A percentile compares a stretch with the other conserved stretches of the same genome.
Evolutionary conservation across 1,284 basidiomycete species (phyloP).

Genomic region (Xerocomus minutiporus): DNA sequence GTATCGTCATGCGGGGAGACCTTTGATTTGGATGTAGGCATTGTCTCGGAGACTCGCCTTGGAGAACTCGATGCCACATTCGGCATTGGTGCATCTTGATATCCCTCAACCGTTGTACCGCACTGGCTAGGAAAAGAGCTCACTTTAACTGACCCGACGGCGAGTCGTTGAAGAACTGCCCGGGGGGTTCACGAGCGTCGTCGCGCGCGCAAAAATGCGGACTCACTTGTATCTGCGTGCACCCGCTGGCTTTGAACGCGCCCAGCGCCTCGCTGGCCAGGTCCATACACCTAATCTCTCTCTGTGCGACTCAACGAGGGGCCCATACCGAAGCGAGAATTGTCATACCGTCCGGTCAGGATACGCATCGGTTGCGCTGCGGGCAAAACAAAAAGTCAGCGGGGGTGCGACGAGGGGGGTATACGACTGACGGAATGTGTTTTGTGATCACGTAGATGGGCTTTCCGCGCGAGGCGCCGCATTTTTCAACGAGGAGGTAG

Average conservation of each 20-base stretch:
- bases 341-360: slow-evolving; percentile 29
- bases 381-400: background rate
- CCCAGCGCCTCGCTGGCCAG: slow-evolving; percentile 38
- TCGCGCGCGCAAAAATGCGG: background rate
- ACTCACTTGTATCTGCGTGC: slow-evolving; percentile 41
- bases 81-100: slow-evolving; percentile 35
- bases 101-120: slow-evolving; percentile 8
- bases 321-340: background rate
- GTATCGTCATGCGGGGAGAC: slow-evolving; percentile 31
- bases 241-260: slow-evolving; percentile 40
- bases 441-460: slow-evolving; percentile 44
- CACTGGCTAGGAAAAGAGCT: slow-evolving; percentile 1
- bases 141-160: slow-evolving; percentile 35
- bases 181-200: background rate
- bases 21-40: slow-evolving; percentile 38
- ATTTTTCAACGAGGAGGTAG: slow-evolving; percentile 39
- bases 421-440: slow-evolving; percentile 38
- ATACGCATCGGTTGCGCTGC: slow-evolving; percentile 32
- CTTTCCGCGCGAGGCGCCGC: slow-evolving; percentile 37
- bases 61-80: slow-evolving; percentile 40
- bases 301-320: slow-evolving; percentile 24
- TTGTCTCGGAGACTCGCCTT: slow-evolving; percentile 39
- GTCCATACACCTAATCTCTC: slow-evolving; percentile 44
- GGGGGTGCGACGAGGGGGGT: background rate
- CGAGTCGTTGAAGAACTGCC: slow-evolving; percentile 39